phyloP scores from a whole-genome alignment of 1,139 yeast species.

The Hansenula sp. region DNA sequence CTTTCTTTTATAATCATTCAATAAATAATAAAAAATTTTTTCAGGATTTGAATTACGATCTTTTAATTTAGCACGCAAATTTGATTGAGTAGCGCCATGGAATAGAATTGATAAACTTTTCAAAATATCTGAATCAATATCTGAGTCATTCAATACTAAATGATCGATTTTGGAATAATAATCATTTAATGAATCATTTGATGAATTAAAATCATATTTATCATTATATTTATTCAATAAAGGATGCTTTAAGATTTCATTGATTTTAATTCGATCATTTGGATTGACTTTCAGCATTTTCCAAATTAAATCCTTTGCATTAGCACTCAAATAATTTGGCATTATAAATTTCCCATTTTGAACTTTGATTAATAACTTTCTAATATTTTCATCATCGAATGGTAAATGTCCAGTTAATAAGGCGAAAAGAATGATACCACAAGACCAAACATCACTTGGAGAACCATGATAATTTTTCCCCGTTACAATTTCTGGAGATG shows the following conservation, averaged over 20 bases:
- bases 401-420: conserved; percentile 92
- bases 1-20: conserved; percentile 80
- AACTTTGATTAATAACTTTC: conserved; percentile 81
- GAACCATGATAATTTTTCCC: conserved; percentile 95
- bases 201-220: conserved; percentile 20
- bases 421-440: conserved; percentile 94
- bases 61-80: conserved; percentile 56
- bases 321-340: conserved; percentile 75
- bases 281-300: conserved; percentile 85
- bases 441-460: conserved; percentile 97
- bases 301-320: conserved; percentile 83
- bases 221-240: conserved; percentile 62
- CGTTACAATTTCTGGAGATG: conserved; percentile 95
- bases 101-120: conserved; percentile 84
- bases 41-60: conserved; percentile 69
- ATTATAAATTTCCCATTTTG: conserved; percentile 84
- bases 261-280: conserved; percentile 67
- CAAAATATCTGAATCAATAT: conserved; percentile 78
- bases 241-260: conserved; percentile 74
- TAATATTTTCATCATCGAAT: conserved; percentile 92
- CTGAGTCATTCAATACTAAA: conserved; percentile 32
- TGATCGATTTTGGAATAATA: conserved; percentile 25
- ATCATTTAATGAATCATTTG: conserved; percentile 21
- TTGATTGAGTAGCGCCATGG: conserved; percentile 75
- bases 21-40: conserved; percentile 81